Evolutionary conservation across 352 stramenopile genomes (phyloP).

Genomic region (Globisporangium solare): DNA sequence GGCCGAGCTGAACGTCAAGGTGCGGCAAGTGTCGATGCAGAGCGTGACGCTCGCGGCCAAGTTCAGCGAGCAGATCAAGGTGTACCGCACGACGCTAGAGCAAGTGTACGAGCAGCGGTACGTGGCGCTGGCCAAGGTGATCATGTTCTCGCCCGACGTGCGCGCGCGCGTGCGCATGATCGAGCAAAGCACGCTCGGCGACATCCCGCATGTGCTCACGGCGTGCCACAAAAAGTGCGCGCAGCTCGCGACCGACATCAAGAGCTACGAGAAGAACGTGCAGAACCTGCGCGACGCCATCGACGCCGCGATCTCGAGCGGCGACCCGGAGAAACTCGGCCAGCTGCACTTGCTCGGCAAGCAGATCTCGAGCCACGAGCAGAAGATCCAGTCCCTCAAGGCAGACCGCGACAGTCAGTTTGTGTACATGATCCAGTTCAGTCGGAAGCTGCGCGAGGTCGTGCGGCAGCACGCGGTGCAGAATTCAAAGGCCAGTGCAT

Average conservation of each 20-base stretch:
- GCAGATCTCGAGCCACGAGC: slow-evolving; percentile 30
- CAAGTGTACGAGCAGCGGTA: slow-evolving; percentile 30
- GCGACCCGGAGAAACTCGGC: slow-evolving; percentile 35
- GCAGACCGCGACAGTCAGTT: slow-evolving; percentile 52
- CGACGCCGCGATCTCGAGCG: slow-evolving; percentile 41
- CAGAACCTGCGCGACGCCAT: slow-evolving; percentile 31
- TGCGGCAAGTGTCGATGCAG: slow-evolving; percentile 32
- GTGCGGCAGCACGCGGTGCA: slow-evolving; percentile 9
- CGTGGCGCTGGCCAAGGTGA: slow-evolving; percentile 39
- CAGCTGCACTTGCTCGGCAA: slow-evolving; percentile 33
- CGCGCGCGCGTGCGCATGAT: slow-evolving; percentile 30
- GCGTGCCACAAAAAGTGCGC: slow-evolving; percentile 44
- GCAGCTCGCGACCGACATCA: slow-evolving; percentile 26
- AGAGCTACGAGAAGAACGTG: slow-evolving; percentile 23
- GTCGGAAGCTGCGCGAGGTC: slow-evolving; percentile 24
- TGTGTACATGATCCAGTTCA: slow-evolving; percentile 66
- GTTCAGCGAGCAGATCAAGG: slow-evolving; percentile 36
- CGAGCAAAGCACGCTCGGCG: slow-evolving; percentile 23
- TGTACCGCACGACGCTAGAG: slow-evolving; percentile 25
- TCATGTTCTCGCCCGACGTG: slow-evolving; percentile 51
- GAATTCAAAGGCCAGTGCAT: slow-evolving; percentile 4
- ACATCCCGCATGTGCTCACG: slow-evolving; percentile 42
- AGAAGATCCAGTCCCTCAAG: slow-evolving; percentile 23
- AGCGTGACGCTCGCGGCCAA: slow-evolving; percentile 40
- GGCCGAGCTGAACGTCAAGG: slow-evolving; percentile 17